phyloP scores from a whole-genome alignment of 2,329 filamentous ascomycete genomes.

The Tolypocladium guangdongense region DNA sequence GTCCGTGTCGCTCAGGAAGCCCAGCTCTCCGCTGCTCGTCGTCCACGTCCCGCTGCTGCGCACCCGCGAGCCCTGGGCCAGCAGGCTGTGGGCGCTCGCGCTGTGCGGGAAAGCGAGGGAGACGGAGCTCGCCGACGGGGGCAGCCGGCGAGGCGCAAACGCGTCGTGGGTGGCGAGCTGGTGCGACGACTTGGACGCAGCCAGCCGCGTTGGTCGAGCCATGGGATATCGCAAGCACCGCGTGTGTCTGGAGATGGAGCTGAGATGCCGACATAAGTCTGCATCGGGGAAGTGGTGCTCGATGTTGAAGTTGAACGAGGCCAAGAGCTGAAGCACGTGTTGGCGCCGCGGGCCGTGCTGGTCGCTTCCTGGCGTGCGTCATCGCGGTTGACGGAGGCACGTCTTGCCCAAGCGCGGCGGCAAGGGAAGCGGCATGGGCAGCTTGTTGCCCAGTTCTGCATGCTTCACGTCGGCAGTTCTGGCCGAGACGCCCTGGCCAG shows the following conservation, averaged over 20 bases:
- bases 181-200: constrained; percentile 7
- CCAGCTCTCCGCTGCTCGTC: constrained; percentile 40
- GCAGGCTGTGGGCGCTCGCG: constrained; percentile 12
- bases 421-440: background rate
- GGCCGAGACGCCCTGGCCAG: background rate
- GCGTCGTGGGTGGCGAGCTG: constrained; percentile 8
- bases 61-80: constrained; percentile 11
- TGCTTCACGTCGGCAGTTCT: background rate
- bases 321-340: background rate
- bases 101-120: constrained; percentile 15
- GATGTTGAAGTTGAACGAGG: background rate
- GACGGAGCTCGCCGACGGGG: constrained; percentile 14
- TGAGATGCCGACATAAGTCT: constrained; percentile 3
- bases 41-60: constrained; percentile 46
- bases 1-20: constrained; percentile 35
- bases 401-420: background rate
- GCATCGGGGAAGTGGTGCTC: background rate
- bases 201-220: constrained; percentile 17
- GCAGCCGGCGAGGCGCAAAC: constrained; percentile 7
- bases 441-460: background rate
- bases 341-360: background rate
- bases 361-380: background rate
- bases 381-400: background rate
- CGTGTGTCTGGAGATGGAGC: background rate
- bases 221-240: background rate